Conservation (phyloP, 192 early-diverging fungal species). For the Chytriomyces sp. region DNA sequence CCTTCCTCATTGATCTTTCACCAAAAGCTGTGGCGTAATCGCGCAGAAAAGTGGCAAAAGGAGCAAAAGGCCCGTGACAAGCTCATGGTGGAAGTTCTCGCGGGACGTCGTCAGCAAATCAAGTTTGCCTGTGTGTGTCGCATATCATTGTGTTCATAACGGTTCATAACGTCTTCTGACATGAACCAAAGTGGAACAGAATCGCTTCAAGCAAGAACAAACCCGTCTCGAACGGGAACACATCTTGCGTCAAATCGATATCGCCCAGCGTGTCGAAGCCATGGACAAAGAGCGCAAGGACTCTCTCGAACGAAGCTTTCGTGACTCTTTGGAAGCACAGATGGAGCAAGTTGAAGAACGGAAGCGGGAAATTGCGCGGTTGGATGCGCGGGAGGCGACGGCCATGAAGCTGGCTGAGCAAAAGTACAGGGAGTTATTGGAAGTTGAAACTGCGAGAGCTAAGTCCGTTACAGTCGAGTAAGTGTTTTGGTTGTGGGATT, state of each 20-base stretch:
- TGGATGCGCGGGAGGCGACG: constrained; percentile 15
- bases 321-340: constrained; percentile 39
- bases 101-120: constrained; percentile 49
- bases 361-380: constrained; percentile 24
- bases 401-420: constrained; percentile 35
- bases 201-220: constrained; percentile 35
- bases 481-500: too few species aligned
- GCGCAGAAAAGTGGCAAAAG: constrained; percentile 53
- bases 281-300: constrained; percentile 26
- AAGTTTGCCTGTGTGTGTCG: constrained; percentile 37
- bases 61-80: constrained; percentile 54
- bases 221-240: constrained; percentile 36
- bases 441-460: constrained; percentile 28
- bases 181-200: constrained; percentile 25
- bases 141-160: not conserved
- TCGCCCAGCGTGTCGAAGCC: constrained; percentile 35
- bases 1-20: not conserved
- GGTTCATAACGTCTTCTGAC: not conserved
- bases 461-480: not conserved
- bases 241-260: constrained; percentile 40
- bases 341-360: constrained; percentile 36
- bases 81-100: constrained; percentile 55
- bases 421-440: constrained; percentile 36
- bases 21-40: constrained; percentile 45
- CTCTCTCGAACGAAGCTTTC: constrained; percentile 25